Evolutionary conservation across 306 rosid species (phyloP), one percentile per base, ranked within the genome.

Genomic region (Gastrolobium villosum): DNA sequence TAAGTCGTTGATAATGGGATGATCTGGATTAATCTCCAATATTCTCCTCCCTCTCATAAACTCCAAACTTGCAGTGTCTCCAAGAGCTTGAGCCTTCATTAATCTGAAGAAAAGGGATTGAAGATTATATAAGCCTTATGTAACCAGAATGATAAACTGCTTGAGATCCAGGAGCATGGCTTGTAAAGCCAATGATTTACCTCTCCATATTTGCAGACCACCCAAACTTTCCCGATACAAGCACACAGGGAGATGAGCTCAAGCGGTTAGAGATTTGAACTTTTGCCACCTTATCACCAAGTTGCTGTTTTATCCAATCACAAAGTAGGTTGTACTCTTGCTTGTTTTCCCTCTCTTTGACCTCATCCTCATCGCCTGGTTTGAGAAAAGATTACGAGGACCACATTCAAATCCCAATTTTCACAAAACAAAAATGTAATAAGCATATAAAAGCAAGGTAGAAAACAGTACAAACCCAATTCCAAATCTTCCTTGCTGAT

Each of bases 191-290:
- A 35, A 64, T 48, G 68, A 66, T 88, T 26, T 28, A 96, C 98
- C 99, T 96, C 84, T 96, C 99, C 99, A 96, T 96, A 74, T 93
- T 96, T 43, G 99, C 99, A 26, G 99, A 96, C 99, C 99, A 96
- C 55, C 98, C 98, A 86, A 96, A 96, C 90, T 96, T 96, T 49
- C 99, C 99, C 46, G 98, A 96, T 60, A 96, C 99, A 81, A 96
- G 98, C 84, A 96, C 99, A 82, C 99, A 93, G n/a, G 99, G 98
- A 83, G 99, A 96, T 53, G 99, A 93, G 87, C 99, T 96, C 85
- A 93, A 85, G 53, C 98, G 99, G 76, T 96, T 93, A 0, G 99
- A 96, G 69, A 96, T 70, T 86, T 96, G 99, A 73, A 96, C 99
- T 80, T 91, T 96, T 0, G 99, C 99, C 63, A 96, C 94, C 82